Evolutionary conservation across 2,329 filamentous ascomycete genomes (phyloP).

Genomic region (Colletotrichum sp.): DNA sequence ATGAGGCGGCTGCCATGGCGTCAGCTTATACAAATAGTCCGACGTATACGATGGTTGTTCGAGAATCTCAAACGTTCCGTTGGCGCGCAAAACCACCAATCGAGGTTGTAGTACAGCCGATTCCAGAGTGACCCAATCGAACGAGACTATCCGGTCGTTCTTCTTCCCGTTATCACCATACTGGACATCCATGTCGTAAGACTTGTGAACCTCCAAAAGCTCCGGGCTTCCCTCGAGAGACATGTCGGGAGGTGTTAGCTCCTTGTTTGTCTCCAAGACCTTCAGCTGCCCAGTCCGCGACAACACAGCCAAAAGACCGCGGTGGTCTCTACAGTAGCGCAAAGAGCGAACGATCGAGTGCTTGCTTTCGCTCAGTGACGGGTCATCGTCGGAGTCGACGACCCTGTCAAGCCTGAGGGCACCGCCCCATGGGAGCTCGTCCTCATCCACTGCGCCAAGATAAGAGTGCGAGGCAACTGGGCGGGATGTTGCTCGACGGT

Average conservation of each 20-base stretch:
- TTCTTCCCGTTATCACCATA: conserved; percentile 56
- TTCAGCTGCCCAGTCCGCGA: conserved; percentile 68
- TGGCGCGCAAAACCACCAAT: conserved; percentile 63
- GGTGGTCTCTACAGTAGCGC: conserved; percentile 65
- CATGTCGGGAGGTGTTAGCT: conserved; percentile 47
- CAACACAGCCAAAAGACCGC: conserved; percentile 64
- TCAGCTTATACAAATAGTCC: conserved; percentile 62
- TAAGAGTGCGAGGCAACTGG: conserved; percentile 59
- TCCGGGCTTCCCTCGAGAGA: conserved; percentile 56
- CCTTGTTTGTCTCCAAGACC: conserved; percentile 62
- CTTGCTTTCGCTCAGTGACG: conserved; percentile 55
- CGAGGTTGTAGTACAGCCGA: conserved; percentile 60
- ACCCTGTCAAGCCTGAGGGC: conserved; percentile 61
- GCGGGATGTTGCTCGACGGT: conserved; percentile 66
- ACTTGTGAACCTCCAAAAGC: conserved; percentile 62
- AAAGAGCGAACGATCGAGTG: conserved; percentile 66
- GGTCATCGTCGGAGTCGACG: conserved; percentile 58
- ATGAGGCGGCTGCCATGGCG: conserved; percentile 65
- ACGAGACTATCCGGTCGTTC: conserved; percentile 67
- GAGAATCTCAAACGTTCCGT: conserved; percentile 64
- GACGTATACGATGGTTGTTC: conserved; percentile 64
- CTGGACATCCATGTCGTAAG: conserved; percentile 65
- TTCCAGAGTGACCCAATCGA: conserved; percentile 68
- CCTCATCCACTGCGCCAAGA: conserved; percentile 61
- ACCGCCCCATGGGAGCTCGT: conserved; percentile 66